Percentiles rank a stretch among this genome's conserved stretches.
Evolutionary conservation across 805 yeast species (phyloP).

Genomic region (Candida xyloterini): DNA sequence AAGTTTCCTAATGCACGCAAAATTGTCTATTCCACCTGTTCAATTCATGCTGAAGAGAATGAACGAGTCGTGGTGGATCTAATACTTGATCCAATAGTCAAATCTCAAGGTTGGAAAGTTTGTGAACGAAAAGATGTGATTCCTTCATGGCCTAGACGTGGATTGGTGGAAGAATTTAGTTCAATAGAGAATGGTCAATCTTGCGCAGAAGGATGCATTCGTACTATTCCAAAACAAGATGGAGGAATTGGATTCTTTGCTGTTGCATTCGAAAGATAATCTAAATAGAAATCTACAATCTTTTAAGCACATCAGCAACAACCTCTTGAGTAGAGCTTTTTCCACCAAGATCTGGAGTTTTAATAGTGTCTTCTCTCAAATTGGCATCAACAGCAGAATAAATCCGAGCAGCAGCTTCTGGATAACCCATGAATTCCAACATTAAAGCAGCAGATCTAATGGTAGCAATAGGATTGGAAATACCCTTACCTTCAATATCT

Average conservation of each 20-base stretch:
- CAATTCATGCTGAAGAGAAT: constrained; percentile 90
- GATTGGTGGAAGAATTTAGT: constrained; percentile 66
- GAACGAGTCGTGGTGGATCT: constrained; percentile 86
- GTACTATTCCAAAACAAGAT: constrained; percentile 82
- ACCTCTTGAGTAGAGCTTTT: constrained; percentile 82
- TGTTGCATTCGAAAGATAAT: constrained; percentile 72
- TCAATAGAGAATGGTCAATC: constrained; percentile 43
- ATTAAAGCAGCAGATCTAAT: constrained; percentile 95
- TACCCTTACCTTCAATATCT: constrained; percentile 93
- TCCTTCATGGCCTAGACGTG: constrained; percentile 86
- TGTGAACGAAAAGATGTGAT: constrained; percentile 59
- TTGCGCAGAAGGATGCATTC: constrained; percentile 80
- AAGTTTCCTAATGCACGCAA: constrained; percentile 70
- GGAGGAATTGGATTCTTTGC: constrained; percentile 99
- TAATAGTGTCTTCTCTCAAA: constrained; percentile 70
- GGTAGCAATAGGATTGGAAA: constrained; percentile 95
- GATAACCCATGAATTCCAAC: constrained; percentile 94
- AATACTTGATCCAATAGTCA: constrained; percentile 62
- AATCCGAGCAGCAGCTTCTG: constrained; percentile 86
- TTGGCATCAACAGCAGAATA: constrained; percentile 94
- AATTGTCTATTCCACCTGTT: constrained; percentile 93
- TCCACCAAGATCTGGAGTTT: constrained; percentile 97
- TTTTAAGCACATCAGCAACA: constrained; percentile 70
- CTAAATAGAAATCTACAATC: constrained; percentile 33
- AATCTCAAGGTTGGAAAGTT: constrained; percentile 72